These are phyloP conservation scores for Ascochyta rabiei DNA, from an alignment of 2,329 filamentous ascomycete species.

Conservation along the genomic window DNA sequence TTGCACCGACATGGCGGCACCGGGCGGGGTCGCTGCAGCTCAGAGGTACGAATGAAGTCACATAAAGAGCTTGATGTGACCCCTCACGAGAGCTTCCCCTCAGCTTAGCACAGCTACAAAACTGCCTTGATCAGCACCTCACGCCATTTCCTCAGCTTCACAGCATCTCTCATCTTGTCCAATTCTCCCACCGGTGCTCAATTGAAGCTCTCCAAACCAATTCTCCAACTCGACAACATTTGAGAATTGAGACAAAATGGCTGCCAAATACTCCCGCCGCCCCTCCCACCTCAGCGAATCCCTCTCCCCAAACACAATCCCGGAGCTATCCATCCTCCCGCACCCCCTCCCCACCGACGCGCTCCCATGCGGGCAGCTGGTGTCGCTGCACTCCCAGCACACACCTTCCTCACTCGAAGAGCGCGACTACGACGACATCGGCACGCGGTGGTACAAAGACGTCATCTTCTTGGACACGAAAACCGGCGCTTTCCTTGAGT, in stretches of 20 bases:
- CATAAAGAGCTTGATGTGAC: conserved; percentile 39
- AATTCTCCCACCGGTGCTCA: background rate
- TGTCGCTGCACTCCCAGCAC: conserved; percentile 39
- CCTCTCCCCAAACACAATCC: conserved; percentile 40
- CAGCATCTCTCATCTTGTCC: background rate
- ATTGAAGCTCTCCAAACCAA: conserved; percentile 8
- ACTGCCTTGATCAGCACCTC: background rate
- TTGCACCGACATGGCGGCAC: conserved; percentile 20
- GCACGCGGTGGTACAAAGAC: conserved; percentile 46
- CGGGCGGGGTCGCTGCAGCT: conserved; percentile 31
- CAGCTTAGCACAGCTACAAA: conserved; percentile 22
- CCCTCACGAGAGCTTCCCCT: conserved; percentile 41
- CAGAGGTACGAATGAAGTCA: conserved; percentile 42
- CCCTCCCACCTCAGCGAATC: conserved; percentile 36
- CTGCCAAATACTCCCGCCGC: conserved; percentile 37
- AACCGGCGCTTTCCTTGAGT: conserved; percentile 34
- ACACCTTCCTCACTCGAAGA: conserved; percentile 37
- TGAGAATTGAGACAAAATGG: conserved; percentile 24
- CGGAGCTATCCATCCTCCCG: conserved; percentile 41
- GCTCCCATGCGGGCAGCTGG: conserved; percentile 42
- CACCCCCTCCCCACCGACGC: conserved; percentile 33
- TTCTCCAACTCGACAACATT: conserved; percentile 3
- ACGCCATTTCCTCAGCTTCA: background rate
- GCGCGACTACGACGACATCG: conserved; percentile 45
- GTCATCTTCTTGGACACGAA: conserved; percentile 38